Evolutionary conservation across 352 stramenopile genomes (phyloP), one percentile per base, ranked within the genome.

Genomic region (Phytophthora pseudosyringae): DNA sequence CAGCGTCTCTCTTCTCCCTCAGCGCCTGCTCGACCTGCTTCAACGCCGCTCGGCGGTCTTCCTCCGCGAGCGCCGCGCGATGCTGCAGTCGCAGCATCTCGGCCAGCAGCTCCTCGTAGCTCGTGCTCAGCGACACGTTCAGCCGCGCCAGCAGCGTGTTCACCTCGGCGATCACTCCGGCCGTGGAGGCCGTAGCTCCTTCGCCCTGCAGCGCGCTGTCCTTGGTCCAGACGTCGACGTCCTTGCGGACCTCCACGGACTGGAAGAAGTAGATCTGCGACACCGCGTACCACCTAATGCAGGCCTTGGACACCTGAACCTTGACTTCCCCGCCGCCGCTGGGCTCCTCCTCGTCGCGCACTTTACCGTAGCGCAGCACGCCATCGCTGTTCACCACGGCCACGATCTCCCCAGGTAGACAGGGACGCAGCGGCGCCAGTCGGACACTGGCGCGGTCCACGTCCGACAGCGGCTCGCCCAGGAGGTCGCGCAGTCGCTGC

Each of bases 221-320:
- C 5, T 38, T 18, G 11, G 39, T 36, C 29, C 32, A 47, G 3
- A 36, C 18, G 8, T 36, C 39, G 9, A 28, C 31, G 7, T 39
- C 16, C 21, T 54, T 63, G 21, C 36, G 36, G 5, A 6, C 31
- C 18, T 16, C 46, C 10, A 50, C 13, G 1, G 77, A 75, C 40
- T 76, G 69, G 58, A 90, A 90, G 43, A 73, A 82, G 53, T 70
- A 81, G 15, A 90, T 72, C 36, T 82, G 71, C 3, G 78, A 84
- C 31, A 81, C 52, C 4, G 69, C 64, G 28, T 76, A 76, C 73
- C 75, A 85, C 12, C 59, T 55, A 25, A 74, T 78, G 33, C 73
- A 76, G 25, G 44, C 41, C 48, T 71, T 69, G n/a, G 64, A 69
- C 38, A 86, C 55, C 41, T 78, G 69, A 33, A 89, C 65, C 55